A percentile compares a stretch with the other conserved stretches of the same genome.
These are phyloP conservation scores for Pseudogymnoascus sp. DNA, from an alignment of 2,329 filamentous ascomycete species.

Conservation along the genomic window DNA sequence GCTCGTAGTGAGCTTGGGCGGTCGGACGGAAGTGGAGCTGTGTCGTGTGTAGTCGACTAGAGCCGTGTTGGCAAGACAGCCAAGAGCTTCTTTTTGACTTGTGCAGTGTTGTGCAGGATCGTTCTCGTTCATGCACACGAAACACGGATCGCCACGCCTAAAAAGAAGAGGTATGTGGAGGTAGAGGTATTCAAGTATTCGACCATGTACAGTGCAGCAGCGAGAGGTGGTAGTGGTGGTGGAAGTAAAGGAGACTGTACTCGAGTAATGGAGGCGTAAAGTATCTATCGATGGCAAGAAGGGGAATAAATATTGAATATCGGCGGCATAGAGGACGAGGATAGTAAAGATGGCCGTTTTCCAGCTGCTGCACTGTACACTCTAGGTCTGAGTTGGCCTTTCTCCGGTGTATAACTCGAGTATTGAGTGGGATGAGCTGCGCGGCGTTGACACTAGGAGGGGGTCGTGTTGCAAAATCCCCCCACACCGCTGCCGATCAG, in stretches of 20 bases:
- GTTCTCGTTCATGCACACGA: neutral
- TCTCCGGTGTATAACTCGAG: neutral
- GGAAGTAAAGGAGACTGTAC: neutral
- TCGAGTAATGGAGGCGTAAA: neutral
- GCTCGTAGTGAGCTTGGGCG: neutral
- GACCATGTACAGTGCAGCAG: neutral
- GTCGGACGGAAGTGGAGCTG: neutral
- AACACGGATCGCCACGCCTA: neutral
- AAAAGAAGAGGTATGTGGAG: neutral
- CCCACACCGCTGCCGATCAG: neutral
- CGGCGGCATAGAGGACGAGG: neutral
- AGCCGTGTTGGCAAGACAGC: neutral
- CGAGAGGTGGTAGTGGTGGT: neutral
- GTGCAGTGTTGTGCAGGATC: conserved; percentile 1
- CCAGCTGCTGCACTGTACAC: neutral
- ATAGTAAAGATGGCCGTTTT: neutral
- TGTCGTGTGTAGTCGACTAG: neutral
- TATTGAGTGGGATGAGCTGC: neutral
- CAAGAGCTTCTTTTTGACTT: conserved; percentile 2
- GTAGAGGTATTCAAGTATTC: neutral
- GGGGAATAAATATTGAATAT: neutral
- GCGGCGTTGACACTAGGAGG: neutral
- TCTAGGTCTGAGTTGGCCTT: neutral
- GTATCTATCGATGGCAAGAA: neutral
- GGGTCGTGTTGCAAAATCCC: neutral